Percentiles rank a stretch among this genome's conserved stretches.
These are phyloP conservation scores for Thecamonas trahens DNA, from an alignment of 78 protist species.

Conservation along the genomic window DNA sequence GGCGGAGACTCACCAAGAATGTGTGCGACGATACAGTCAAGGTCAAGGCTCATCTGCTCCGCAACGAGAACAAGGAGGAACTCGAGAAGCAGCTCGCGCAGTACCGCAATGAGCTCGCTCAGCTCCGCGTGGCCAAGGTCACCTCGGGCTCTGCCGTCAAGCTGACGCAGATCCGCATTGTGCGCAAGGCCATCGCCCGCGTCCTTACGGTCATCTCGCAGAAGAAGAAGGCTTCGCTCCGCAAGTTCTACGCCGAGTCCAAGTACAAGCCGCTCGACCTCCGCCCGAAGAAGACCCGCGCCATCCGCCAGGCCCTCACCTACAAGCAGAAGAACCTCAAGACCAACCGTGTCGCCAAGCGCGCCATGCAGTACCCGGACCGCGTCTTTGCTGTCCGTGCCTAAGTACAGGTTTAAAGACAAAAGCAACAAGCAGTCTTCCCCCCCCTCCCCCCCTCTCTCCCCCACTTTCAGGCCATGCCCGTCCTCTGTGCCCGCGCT, in stretches of 20 bases:
- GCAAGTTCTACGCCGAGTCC: slow-evolving; percentile 9
- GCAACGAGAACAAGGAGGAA: slow-evolving; percentile 32
- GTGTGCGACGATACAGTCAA: too few relatives aligned
- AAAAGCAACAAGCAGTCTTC: too few relatives aligned
- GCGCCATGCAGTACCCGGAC: slow-evolving; percentile 32
- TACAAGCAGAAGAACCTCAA: background rate
- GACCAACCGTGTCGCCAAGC: slow-evolving; percentile 14
- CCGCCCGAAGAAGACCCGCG: slow-evolving; percentile 52
- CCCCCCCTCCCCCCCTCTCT: too few relatives aligned
- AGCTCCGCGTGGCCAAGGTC: slow-evolving; percentile 54
- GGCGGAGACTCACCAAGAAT: too few relatives aligned
- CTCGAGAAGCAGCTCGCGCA: slow-evolving; percentile 53
- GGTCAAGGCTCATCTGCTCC: slow-evolving; percentile 40
- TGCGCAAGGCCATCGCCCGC: slow-evolving; percentile 54
- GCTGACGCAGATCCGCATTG: slow-evolving; percentile 42
- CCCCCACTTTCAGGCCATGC: too few relatives aligned
- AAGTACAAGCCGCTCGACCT: slow-evolving; percentile 42
- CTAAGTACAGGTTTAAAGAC: slow-evolving; percentile 3
- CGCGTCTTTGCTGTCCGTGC: slow-evolving; percentile 53
- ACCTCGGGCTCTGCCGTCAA: slow-evolving; percentile 53
- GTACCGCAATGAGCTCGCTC: slow-evolving; percentile 43
- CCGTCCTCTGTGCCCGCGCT: too few relatives aligned
- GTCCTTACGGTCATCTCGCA: slow-evolving; percentile 56
- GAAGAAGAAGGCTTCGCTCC: background rate
- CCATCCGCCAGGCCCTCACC: slow-evolving; percentile 39